phyloP scores from a whole-genome alignment of 2,329 filamentous ascomycete genomes.

The Aspergillus floridensis region DNA sequence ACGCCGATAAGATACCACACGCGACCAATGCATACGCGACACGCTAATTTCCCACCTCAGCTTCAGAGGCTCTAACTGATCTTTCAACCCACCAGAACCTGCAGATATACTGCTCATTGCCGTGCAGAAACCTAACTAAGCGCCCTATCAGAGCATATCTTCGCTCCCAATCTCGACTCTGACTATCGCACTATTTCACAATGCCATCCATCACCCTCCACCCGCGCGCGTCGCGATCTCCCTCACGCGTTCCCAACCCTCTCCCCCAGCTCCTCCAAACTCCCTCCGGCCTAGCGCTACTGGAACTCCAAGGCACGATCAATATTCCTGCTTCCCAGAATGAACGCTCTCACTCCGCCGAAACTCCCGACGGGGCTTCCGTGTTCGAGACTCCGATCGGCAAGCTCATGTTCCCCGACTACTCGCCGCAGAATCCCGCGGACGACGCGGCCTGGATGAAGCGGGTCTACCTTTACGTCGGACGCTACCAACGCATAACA shows the following conservation, averaged over 20 bases:
- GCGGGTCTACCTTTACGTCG: slow-evolving; percentile 81
- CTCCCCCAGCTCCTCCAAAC: slow-evolving; percentile 84
- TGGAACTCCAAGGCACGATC: slow-evolving; percentile 90
- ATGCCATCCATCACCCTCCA: slow-evolving; percentile 47
- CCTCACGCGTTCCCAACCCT: slow-evolving; percentile 46
- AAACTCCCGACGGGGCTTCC: slow-evolving; percentile 18
- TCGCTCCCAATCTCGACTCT: not conserved
- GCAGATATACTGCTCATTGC: not conserved
- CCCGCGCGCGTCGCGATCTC: slow-evolving; percentile 15
- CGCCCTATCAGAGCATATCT: not conserved
- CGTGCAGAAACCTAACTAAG: too few species aligned
- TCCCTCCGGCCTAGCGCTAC: slow-evolving; percentile 79
- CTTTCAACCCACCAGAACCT: not conserved
- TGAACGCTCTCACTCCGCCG: slow-evolving; percentile 16
- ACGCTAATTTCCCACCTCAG: slow-evolving; percentile 3
- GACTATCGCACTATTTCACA: not conserved
- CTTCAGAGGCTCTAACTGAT: not conserved
- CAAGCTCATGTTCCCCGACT: slow-evolving; percentile 74
- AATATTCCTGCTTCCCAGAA: slow-evolving; percentile 59
- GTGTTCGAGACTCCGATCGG: slow-evolving; percentile 59
- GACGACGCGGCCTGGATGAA: slow-evolving; percentile 80
- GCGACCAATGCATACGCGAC: not conserved
- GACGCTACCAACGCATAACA: slow-evolving; percentile 80
- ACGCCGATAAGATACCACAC: slow-evolving; percentile 5
- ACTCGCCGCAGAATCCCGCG: slow-evolving; percentile 52